phyloP scores from a whole-genome alignment of 768 basidiomycete species.

The Leucosporidium yakuticum region DNA sequence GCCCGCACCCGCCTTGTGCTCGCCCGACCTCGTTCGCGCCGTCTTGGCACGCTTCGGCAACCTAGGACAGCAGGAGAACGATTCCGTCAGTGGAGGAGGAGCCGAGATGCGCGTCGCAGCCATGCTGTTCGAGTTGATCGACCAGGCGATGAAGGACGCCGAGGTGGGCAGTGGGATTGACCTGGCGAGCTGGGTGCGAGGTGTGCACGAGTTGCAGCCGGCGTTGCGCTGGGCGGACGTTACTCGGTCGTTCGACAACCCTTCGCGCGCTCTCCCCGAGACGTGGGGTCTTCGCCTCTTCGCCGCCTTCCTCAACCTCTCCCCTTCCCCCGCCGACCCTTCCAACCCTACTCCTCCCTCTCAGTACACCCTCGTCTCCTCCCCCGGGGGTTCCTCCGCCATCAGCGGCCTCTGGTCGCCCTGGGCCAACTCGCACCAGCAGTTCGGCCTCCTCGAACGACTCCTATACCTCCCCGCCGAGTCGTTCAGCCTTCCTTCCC shows the following conservation, averaged over 20 bases:
- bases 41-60: slow-evolving; percentile 12
- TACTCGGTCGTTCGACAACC: slow-evolving; percentile 75
- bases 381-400: slow-evolving; percentile 40
- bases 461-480: slow-evolving; percentile 82
- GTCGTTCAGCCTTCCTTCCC: slow-evolving; percentile 74
- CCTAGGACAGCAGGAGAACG: neutral
- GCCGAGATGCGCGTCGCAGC: slow-evolving; percentile 27
- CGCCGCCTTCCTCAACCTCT: slow-evolving; percentile 77
- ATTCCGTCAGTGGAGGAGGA: slow-evolving; percentile 11
- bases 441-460: slow-evolving; percentile 79
- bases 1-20: slow-evolving; percentile 17
- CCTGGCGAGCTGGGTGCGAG: slow-evolving; percentile 19
- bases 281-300: slow-evolving; percentile 75
- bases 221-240: slow-evolving; percentile 50
- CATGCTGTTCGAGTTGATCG: slow-evolving; percentile 26
- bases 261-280: slow-evolving; percentile 64
- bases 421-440: slow-evolving; percentile 80
- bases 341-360: slow-evolving; percentile 42
- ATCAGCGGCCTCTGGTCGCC: slow-evolving; percentile 59
- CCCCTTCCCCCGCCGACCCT: slow-evolving; percentile 48
- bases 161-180: slow-evolving; percentile 22
- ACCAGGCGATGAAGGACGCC: slow-evolving; percentile 21
- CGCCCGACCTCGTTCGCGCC: slow-evolving; percentile 17
- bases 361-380: slow-evolving; percentile 39
- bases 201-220: slow-evolving; percentile 28